phyloP scores from a whole-genome alignment of 2,329 filamentous ascomycete genomes.

The Colletotrichum zoysiae region DNA sequence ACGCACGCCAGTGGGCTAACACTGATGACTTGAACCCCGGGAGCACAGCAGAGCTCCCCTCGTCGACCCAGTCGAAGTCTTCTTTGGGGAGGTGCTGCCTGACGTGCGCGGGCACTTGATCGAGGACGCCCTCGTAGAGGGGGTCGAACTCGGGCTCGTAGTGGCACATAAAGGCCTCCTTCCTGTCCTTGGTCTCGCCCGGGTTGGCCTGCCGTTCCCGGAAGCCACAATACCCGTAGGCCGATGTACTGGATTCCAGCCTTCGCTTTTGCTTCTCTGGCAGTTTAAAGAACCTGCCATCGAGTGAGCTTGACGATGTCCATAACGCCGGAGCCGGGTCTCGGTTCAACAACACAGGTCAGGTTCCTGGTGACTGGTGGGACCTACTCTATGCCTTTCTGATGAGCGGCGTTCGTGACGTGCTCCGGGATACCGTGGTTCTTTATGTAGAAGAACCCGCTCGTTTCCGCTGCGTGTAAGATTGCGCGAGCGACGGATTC shows the following conservation, averaged over 20 bases:
- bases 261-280: constrained; percentile 47
- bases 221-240: constrained; percentile 35
- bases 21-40: constrained; percentile 57
- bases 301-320: constrained; percentile 44
- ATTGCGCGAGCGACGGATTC: constrained; percentile 54
- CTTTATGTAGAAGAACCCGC: constrained; percentile 62
- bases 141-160: constrained; percentile 59
- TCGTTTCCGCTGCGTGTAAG: constrained; percentile 55
- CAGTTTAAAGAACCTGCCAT: constrained; percentile 48
- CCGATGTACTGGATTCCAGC: constrained; percentile 45
- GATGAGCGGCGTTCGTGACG: constrained; percentile 45
- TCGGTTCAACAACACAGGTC: constrained; percentile 41
- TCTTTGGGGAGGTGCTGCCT: constrained; percentile 35
- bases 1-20: constrained; percentile 55
- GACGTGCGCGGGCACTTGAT: constrained; percentile 34
- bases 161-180: constrained; percentile 48
- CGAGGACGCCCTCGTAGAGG: constrained; percentile 18
- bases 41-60: constrained; percentile 50
- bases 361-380: constrained; percentile 44
- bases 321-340: background rate
- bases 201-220: constrained; percentile 42
- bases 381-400: constrained; percentile 47
- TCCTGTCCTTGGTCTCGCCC: constrained; percentile 48
- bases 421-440: constrained; percentile 57
- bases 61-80: constrained; percentile 38